Evolutionary conservation across 2,329 filamentous ascomycete genomes (phyloP).

Genomic region (Hymenotorrendiella dingleyae): DNA sequence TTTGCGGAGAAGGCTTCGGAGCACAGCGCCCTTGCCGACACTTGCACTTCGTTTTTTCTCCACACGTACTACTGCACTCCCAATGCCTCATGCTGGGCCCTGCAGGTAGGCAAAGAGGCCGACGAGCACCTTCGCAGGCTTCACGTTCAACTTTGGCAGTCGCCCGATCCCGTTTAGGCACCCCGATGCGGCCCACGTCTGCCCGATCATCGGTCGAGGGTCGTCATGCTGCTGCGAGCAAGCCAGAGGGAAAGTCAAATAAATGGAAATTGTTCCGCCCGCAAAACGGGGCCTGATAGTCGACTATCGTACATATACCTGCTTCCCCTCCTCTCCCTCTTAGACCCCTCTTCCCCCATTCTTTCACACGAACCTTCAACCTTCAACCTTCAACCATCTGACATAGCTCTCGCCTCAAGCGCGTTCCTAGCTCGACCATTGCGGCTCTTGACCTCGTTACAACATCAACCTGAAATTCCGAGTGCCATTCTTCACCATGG

Average conservation of each 20-base stretch:
- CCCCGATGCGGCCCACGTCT: conserved; percentile 15
- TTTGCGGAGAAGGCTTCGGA: too few species aligned
- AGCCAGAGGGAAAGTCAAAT: conserved; percentile 16
- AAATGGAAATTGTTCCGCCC: conserved; percentile 23
- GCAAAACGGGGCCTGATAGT: conserved; percentile 5
- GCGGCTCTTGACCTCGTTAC: too few species aligned
- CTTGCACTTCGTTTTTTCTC: too few species aligned
- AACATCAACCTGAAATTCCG: conserved; percentile 1
- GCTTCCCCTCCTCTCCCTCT: conserved; percentile 16
- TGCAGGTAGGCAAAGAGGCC: conserved; percentile 1
- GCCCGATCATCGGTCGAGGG: conserved; percentile 24
- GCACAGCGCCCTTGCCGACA: too few species aligned
- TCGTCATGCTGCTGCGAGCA: conserved; percentile 14
- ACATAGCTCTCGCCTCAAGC: conserved; percentile 2
- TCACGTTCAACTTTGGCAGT: conserved; percentile 2
- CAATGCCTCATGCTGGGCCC: too few species aligned
- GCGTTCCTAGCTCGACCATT: too few species aligned
- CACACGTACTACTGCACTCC: too few species aligned
- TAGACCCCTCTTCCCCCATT: conserved; percentile 18
- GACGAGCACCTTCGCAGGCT: neutral
- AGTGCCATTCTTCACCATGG: conserved; percentile 18
- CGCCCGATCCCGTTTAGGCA: conserved; percentile 7
- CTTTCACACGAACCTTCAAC: neutral
- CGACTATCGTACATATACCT: conserved; percentile 25
- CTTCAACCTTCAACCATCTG: neutral